These are phyloP conservation scores for Cylindrodendrum hubeiense DNA, from an alignment of 2,329 filamentous ascomycete genomes.

Conservation along the genomic window DNA sequence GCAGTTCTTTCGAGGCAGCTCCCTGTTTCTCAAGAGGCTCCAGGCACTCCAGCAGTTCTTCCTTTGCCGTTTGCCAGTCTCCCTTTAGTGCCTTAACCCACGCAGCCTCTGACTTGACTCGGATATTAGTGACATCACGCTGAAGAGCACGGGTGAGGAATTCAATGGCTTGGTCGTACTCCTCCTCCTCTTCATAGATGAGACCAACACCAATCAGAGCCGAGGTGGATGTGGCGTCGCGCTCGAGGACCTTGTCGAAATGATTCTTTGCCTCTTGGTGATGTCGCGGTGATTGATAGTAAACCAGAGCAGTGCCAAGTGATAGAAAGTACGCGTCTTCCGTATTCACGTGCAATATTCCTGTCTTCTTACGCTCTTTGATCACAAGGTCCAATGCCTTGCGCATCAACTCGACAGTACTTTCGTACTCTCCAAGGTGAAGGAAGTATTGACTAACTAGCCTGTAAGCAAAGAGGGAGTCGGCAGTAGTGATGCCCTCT, in stretches of 20 bases:
- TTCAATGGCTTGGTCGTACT: slow-evolving; percentile 83
- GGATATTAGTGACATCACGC: slow-evolving; percentile 79
- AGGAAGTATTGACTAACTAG: slow-evolving; percentile 88
- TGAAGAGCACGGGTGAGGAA: slow-evolving; percentile 83
- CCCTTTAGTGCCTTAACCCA: slow-evolving; percentile 92
- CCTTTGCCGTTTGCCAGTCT: slow-evolving; percentile 75
- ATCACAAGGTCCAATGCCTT: slow-evolving; percentile 75
- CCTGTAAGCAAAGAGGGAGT: slow-evolving; percentile 85
- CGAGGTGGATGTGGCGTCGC: slow-evolving; percentile 80
- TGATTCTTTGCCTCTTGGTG: slow-evolving; percentile 89
- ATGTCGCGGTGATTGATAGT: slow-evolving; percentile 89
- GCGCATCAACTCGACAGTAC: slow-evolving; percentile 81
- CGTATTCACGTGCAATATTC: slow-evolving; percentile 76
- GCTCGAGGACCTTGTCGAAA: slow-evolving; percentile 84
- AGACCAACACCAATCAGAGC: slow-evolving; percentile 91
- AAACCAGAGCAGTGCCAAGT: slow-evolving; percentile 89
- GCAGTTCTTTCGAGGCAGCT: slow-evolving; percentile 72
- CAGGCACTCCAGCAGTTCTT: slow-evolving; percentile 79
- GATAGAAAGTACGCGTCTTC: slow-evolving; percentile 80
- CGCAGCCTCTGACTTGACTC: slow-evolving; percentile 86
- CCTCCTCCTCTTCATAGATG: slow-evolving; percentile 93
- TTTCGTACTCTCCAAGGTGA: slow-evolving; percentile 86
- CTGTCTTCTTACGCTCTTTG: slow-evolving; percentile 74
- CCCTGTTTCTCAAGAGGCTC: slow-evolving; percentile 72
- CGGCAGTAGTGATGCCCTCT: slow-evolving; percentile 74